These are phyloP conservation scores for Globisporangium lucens DNA, from an alignment of 352 stramenopile species.

Conservation along the genomic window DNA sequence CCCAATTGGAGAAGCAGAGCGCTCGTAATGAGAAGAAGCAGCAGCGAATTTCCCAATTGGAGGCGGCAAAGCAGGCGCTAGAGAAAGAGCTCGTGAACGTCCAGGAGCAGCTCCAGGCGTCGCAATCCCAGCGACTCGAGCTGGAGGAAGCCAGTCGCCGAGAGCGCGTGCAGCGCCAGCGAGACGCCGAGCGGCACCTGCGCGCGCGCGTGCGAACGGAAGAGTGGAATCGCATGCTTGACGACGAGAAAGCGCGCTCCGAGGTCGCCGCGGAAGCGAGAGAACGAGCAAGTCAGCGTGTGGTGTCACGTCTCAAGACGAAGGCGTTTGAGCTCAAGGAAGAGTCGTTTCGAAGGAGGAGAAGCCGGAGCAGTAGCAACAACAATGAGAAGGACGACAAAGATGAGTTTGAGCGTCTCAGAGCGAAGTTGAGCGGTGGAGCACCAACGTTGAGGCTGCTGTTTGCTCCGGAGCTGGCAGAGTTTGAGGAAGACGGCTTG, in stretches of 20 bases:
- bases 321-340: conserved; percentile 24
- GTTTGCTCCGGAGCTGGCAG: conserved; percentile 42
- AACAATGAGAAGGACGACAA: conserved; percentile 21
- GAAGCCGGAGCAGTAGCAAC: conserved; percentile 18
- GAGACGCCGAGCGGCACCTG: conserved; percentile 47
- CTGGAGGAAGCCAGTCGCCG: conserved; percentile 42
- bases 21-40: conserved; percentile 19
- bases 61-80: conserved; percentile 26
- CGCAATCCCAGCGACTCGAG: conserved; percentile 32
- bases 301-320: conserved; percentile 33
- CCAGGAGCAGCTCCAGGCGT: conserved; percentile 20
- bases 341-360: conserved; percentile 5
- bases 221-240: conserved; percentile 44
- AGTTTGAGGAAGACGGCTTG: conserved; percentile 63
- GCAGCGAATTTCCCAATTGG: conserved; percentile 23
- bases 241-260: conserved; percentile 45
- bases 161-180: conserved; percentile 38
- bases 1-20: conserved; percentile 18
- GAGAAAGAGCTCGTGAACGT: conserved; percentile 34
- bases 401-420: not conserved
- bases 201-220: conserved; percentile 41
- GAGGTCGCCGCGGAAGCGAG: conserved; percentile 42
- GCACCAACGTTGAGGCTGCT: conserved; percentile 19
- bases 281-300: conserved; percentile 43
- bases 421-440: not conserved